phyloP scores from a whole-genome alignment of 139 green algal genomes.

The Asterochloris sp. region DNA sequence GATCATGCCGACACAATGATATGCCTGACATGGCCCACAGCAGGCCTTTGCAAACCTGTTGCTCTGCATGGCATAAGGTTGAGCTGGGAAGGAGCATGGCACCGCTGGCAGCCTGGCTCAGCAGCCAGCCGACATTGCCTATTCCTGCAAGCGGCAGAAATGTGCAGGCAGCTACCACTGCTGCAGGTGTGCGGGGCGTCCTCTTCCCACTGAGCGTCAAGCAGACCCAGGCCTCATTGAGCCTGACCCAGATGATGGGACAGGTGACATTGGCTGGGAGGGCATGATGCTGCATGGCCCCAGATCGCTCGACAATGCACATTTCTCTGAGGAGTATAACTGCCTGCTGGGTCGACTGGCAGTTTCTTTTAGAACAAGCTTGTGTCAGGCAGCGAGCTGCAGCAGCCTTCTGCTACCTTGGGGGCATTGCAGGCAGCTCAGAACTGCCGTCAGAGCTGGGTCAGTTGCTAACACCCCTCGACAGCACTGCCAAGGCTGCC shows the following conservation, averaged over 20 bases:
- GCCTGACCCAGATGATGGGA: conserved; percentile 20
- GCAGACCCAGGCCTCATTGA: conserved; percentile 27
- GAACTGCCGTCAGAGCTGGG: background rate
- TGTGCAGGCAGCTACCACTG: too few species aligned
- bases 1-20: background rate
- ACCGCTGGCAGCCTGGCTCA: background rate
- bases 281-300: background rate
- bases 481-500: background rate
- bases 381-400: background rate
- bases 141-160: conserved; percentile 6
- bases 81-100: background rate
- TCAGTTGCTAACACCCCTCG: background rate
- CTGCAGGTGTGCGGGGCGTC: conserved; percentile 28
- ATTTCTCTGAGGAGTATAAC: background rate
- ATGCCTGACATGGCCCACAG: too few species aligned
- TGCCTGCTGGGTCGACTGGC: background rate
- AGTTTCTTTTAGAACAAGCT: background rate
- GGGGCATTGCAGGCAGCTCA: background rate
- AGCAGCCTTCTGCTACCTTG: background rate
- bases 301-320: background rate
- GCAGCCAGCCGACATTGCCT: conserved; percentile 5
- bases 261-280: conserved; percentile 8
- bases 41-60: too few species aligned
- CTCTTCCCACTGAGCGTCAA: conserved; percentile 40
- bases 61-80: too few species aligned